Percentiles rank a stretch among this genome's conserved stretches.
These are phyloP conservation scores for Chaetomium tenue DNA, from an alignment of 495 filamentous ascomycete species.

Conservation along the genomic window DNA sequence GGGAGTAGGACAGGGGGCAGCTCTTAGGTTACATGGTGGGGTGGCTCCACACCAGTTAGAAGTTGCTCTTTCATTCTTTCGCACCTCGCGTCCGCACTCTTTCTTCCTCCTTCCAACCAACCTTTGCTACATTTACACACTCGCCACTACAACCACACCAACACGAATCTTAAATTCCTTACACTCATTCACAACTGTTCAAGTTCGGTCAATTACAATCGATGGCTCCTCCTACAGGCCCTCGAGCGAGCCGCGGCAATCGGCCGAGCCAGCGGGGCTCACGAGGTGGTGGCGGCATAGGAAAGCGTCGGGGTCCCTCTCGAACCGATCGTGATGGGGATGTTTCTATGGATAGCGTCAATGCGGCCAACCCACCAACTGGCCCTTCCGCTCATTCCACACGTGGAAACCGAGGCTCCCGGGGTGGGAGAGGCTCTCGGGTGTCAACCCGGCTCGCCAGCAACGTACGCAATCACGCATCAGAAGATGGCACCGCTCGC, in stretches of 20 bases:
- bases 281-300: conserved; percentile 59
- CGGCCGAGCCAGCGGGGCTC: neutral
- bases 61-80: neutral
- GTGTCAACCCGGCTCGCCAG: conserved; percentile 26
- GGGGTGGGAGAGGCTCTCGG: conserved; percentile 22
- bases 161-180: neutral
- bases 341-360: conserved; percentile 67
- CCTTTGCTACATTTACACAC: neutral
- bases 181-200: neutral
- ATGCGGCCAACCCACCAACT: conserved; percentile 26
- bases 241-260: conserved; percentile 25
- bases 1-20: neutral
- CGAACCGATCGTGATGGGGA: conserved; percentile 78
- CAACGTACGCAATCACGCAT: conserved; percentile 28
- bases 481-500: conserved; percentile 12
- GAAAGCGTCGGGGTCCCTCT: conserved; percentile 57
- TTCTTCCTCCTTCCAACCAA: conserved; percentile 5
- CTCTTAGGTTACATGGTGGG: neutral
- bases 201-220: neutral
- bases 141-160: too few relatives aligned
- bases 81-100: neutral
- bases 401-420: conserved; percentile 21
- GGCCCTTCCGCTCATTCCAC: conserved; percentile 31
- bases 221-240: conserved; percentile 47
- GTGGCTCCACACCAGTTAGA: neutral